Evolutionary conservation across 176 grass and related monocot species (phyloP).

Genomic region (Oryza officinalis): DNA sequence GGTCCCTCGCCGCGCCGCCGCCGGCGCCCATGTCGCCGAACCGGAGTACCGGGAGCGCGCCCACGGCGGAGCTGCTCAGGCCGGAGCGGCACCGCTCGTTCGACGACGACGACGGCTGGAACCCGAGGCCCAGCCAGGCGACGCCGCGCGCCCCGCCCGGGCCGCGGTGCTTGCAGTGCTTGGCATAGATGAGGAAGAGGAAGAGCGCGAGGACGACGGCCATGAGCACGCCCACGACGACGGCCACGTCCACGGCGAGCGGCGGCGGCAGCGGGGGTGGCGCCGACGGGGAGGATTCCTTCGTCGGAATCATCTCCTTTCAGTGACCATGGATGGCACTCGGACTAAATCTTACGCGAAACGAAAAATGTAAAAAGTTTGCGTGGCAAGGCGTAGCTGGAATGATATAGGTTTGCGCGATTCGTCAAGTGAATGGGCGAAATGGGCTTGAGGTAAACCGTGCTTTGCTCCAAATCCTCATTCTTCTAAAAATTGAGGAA

Average conservation of each 20-base stretch:
- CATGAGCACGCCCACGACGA: constrained; percentile 31
- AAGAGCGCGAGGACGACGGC: constrained; percentile 38
- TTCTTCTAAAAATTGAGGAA: constrained; percentile 33
- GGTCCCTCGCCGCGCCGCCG: neutral
- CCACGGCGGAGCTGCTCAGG: constrained; percentile 21
- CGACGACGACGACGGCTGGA: constrained; percentile 2
- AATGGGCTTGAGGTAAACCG: neutral
- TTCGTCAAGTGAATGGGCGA: neutral
- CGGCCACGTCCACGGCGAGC: neutral
- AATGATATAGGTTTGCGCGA: neutral
- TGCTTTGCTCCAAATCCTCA: neutral
- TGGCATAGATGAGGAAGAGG: constrained; percentile 53
- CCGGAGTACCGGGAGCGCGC: constrained; percentile 29
- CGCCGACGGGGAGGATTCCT: neutral
- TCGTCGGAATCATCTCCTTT: constrained; percentile 22
- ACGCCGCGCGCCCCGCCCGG: neutral
- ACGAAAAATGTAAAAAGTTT: neutral
- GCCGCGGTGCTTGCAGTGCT: constrained; percentile 43
- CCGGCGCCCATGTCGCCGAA: constrained; percentile 15
- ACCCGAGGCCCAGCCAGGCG: neutral
- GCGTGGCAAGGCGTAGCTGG: neutral
- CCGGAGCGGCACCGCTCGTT: constrained; percentile 35
- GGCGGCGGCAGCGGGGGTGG: neutral
- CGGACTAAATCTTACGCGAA: neutral
- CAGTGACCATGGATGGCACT: constrained; percentile 7